Conservation (phyloP, 176 grass and related monocot species). For the Carex scoparia region DNA sequence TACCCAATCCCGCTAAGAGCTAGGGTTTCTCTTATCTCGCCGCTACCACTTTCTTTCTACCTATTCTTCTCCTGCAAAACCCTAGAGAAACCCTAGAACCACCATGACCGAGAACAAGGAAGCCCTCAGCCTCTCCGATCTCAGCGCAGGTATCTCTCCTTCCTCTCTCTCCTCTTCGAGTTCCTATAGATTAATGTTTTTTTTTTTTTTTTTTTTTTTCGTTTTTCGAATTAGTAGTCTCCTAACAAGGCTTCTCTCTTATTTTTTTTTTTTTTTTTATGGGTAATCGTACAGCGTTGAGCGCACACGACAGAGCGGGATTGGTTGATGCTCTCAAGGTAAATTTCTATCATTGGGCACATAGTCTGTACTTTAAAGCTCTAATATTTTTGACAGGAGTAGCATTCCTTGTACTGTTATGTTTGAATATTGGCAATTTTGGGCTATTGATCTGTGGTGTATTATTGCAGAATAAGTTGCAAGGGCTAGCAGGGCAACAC, state of each 20-base stretch:
- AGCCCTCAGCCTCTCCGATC: conserved; percentile 54
- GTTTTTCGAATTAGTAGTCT: conserved; percentile 20
- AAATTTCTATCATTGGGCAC: background rate
- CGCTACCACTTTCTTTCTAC: background rate
- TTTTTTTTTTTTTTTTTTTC: background rate
- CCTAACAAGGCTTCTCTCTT: background rate
- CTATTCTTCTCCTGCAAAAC: conserved; percentile 1
- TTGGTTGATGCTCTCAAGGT: conserved; percentile 67
- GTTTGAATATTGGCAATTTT: background rate
- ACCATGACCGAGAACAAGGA: conserved; percentile 73
- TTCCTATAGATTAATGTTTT: background rate
- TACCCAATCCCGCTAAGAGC: conserved; percentile 20
- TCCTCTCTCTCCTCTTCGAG: background rate
- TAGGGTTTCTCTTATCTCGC: conserved; percentile 59
- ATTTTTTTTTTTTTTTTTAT: background rate
- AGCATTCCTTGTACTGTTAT: background rate
- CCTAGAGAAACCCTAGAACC: background rate
- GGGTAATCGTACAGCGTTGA: conserved; percentile 40
- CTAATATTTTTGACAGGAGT: background rate
- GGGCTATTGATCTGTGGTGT: conserved; percentile 9
- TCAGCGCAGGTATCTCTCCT: conserved; percentile 48
- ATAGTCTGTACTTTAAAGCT: background rate
- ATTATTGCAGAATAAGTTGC: conserved; percentile 51
- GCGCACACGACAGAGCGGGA: conserved; percentile 61
- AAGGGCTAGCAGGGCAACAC: conserved; percentile 60